These are phyloP conservation scores for Saturnispora halmiae DNA, from an alignment of 805 yeast species.

Conservation along the genomic window DNA sequence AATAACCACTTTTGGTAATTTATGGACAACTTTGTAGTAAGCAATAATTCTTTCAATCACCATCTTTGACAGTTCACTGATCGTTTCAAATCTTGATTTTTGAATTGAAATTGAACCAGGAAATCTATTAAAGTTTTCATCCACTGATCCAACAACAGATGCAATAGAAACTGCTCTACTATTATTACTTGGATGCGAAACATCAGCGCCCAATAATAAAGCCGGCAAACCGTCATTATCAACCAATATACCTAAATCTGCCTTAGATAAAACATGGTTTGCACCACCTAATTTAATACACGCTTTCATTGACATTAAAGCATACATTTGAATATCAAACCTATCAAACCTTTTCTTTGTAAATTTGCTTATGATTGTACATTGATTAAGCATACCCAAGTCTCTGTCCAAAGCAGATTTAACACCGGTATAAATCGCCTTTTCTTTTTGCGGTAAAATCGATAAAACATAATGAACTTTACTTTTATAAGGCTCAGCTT, in stretches of 20 bases:
- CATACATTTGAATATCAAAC: constrained; percentile 25
- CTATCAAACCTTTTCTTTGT: constrained; percentile 18
- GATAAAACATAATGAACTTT: constrained; percentile 20
- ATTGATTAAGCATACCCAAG: constrained; percentile 24
- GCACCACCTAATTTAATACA: constrained; percentile 27
- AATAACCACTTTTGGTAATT: constrained; percentile 21
- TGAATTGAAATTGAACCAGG: constrained; percentile 24
- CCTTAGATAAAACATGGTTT: constrained; percentile 18
- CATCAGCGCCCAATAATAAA: constrained; percentile 25
- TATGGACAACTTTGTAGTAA: constrained; percentile 17
- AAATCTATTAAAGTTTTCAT: constrained; percentile 19
- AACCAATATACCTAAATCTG: constrained; percentile 15
- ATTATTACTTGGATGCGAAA: constrained; percentile 24
- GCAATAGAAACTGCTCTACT: constrained; percentile 18
- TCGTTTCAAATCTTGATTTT: constrained; percentile 19
- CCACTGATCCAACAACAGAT: constrained; percentile 21
- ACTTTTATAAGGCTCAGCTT: constrained; percentile 15
- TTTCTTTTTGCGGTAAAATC: constrained; percentile 19
- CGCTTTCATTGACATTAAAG: constrained; percentile 27
- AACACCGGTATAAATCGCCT: constrained; percentile 21
- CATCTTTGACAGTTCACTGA: constrained; percentile 21
- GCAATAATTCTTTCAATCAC: constrained; percentile 20
- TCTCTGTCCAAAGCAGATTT: constrained; percentile 23
- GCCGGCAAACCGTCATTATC: constrained; percentile 19
- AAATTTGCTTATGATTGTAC: constrained; percentile 24